Conservation (phyloP, 179 eudicot genomes). For the Nepenthes alata region DNA sequence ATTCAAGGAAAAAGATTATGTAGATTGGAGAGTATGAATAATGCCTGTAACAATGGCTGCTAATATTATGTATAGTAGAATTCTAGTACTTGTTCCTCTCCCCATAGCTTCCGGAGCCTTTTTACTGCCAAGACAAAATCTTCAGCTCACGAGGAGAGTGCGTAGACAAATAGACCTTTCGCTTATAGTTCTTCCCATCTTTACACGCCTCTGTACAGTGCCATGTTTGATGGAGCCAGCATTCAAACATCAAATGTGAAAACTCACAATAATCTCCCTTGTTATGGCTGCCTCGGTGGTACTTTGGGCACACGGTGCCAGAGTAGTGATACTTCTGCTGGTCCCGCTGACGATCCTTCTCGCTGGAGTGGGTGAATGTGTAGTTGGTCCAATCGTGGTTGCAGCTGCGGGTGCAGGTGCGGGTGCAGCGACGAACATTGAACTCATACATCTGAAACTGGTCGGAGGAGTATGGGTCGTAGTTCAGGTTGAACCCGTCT, state of each 20-base stretch:
- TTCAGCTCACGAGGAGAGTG: no score
- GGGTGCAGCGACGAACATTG: conserved; percentile 48
- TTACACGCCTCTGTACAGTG: conserved; percentile 66
- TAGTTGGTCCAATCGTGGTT: conserved; percentile 78
- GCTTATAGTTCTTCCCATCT: conserved; percentile 41
- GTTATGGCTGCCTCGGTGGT: conserved; percentile 38
- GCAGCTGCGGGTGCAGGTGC: conserved; percentile 28
- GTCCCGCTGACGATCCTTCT: conserved; percentile 57
- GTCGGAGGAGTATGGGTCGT: conserved; percentile 10
- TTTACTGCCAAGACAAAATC: no score
- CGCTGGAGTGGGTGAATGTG: conserved; percentile 64
- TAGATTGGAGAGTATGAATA: no score
- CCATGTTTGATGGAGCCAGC: conserved; percentile 61
- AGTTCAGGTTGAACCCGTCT: no score
- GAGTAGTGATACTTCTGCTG: conserved; percentile 46
- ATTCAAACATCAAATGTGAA: conserved; percentile 65
- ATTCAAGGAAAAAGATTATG: no score
- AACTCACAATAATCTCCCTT: conserved; percentile 57
- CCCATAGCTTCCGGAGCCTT: no score
- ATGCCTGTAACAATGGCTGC: no score
- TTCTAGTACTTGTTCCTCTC: no score
- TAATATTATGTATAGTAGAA: no score
- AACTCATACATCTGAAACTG: conserved; percentile 61
- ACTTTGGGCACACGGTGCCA: conserved; percentile 61
- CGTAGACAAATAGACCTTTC: conserved; percentile 40